Evolutionary conservation across 2,329 filamentous ascomycete species (phyloP), one percentile per base, ranked within the genome.

Genomic region (Curvularia sp.): DNA sequence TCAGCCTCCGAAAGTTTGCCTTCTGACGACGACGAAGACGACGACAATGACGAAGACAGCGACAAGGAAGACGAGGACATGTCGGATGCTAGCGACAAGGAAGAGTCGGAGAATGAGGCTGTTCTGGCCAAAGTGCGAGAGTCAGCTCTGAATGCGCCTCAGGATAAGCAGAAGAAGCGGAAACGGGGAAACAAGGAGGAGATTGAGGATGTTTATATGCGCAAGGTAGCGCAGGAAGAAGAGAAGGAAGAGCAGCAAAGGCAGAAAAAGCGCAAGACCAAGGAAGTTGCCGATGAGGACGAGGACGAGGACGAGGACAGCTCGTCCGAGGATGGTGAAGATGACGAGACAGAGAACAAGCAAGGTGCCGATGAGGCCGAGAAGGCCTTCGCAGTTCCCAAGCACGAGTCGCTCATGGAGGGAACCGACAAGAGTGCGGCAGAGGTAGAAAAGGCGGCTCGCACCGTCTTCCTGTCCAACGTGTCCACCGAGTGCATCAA

Each of bases 381-480:
- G 10, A 79, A 79, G 88, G 71, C 86, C 83, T 55, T 80, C 86
- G 39, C 77, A 75, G 64, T 82, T 9, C 81, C 81, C 4, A 74
- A 80, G 79, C 75, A 84, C 80, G 78, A 87, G 83, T 76, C 80
- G 68, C 47, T 80, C 66, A 61, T 79, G 62, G 65, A 71, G 66
- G 58, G 79, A 59, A 66, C 69, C 13, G 72, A 73, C 41, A 78
- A 77, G 51, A 74, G 76, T 51, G 78, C 80, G 22, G 69, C 81
- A 22, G 91, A 96, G 64, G 70, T 96, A 2, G 91, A 96, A 57
- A 97, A 96, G 80, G 91, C 94, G 8, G 86, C 86, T 57, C 90
- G 95, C 56, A 99, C 95, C 6, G 88, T 98, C 42, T 99, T 98
- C 79, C 82, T 99, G 12, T 90, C 91, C 71, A 99, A 99, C 72